A percentile compares a stretch with the other conserved stretches of the same genome.
These are phyloP conservation scores for Fraxinus greggii DNA, from an alignment of 305 asterid genomes.

Conservation along the genomic window DNA sequence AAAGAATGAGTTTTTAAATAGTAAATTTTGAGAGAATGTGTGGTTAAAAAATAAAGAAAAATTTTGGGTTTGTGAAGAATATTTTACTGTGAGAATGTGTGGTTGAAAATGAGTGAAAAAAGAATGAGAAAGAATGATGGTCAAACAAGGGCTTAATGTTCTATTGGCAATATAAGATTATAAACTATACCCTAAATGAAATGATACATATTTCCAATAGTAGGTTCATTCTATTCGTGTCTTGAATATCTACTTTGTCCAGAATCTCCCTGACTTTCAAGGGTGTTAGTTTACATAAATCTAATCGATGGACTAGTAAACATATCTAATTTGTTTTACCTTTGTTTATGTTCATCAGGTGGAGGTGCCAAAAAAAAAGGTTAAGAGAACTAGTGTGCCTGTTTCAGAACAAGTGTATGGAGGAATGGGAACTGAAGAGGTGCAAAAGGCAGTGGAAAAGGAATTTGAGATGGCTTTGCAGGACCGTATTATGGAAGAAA, in stretches of 20 bases:
- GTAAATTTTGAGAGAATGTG: background rate
- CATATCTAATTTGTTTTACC: background rate
- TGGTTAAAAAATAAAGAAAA: no score
- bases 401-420: slow-evolving; percentile 74
- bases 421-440: slow-evolving; percentile 57
- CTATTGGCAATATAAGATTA: background rate
- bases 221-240: background rate
- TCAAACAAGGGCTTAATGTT: background rate
- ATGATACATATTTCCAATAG: background rate
- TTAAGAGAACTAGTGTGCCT: slow-evolving; percentile 66
- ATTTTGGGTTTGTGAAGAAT: background rate
- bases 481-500: slow-evolving; percentile 94
- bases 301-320: background rate
- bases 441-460: slow-evolving; percentile 82
- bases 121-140: background rate
- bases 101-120: background rate
- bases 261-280: background rate
- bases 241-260: background rate
- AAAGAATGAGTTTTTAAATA: background rate
- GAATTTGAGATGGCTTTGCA: slow-evolving; percentile 98
- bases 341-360: slow-evolving; percentile 41
- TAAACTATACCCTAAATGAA: background rate
- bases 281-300: background rate
- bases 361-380: slow-evolving; percentile 84
- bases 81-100: background rate